Evolutionary conservation across 352 stramenopile genomes (phyloP).

Genomic region (Stephanocyclus meneghinianus): DNA sequence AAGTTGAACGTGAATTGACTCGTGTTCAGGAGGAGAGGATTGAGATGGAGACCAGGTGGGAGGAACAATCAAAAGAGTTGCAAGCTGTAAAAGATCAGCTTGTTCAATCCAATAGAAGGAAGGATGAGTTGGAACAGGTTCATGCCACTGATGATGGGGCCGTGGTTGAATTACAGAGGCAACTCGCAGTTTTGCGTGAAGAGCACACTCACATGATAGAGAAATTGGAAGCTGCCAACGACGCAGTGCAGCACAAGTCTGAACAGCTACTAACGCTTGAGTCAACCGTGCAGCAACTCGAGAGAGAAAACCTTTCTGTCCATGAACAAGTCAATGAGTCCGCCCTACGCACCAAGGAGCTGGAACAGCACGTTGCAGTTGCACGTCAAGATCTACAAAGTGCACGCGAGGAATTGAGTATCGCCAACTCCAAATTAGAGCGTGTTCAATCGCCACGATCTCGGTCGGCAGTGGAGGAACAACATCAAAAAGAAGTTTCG

Average conservation of each 20-base stretch:
- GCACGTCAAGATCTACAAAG: constrained; percentile 4
- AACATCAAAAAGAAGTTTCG: constrained; percentile 18
- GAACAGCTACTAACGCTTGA: neutral
- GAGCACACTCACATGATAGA: neutral
- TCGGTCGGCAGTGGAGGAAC: constrained; percentile 2
- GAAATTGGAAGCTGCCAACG: constrained; percentile 1
- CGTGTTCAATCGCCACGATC: constrained; percentile 27
- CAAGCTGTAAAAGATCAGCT: neutral
- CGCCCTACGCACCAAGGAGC: neutral
- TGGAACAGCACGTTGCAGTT: neutral
- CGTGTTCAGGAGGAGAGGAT: neutral
- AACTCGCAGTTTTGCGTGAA: neutral
- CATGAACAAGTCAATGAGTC: neutral
- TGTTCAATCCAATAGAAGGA: neutral
- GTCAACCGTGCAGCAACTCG: neutral
- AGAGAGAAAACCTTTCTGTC: neutral
- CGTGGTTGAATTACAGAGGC: neutral
- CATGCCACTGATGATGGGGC: neutral
- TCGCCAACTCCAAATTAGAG: constrained; percentile 17
- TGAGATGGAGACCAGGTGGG: neutral
- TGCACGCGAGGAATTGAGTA: neutral
- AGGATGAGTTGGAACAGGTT: constrained; percentile 4
- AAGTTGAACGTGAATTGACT: neutral
- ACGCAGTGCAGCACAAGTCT: neutral
- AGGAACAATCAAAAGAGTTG: neutral